Evolutionary conservation across 129 eudicot genomes (phyloP).

Genomic region (Helianthus tuberosus): DNA sequence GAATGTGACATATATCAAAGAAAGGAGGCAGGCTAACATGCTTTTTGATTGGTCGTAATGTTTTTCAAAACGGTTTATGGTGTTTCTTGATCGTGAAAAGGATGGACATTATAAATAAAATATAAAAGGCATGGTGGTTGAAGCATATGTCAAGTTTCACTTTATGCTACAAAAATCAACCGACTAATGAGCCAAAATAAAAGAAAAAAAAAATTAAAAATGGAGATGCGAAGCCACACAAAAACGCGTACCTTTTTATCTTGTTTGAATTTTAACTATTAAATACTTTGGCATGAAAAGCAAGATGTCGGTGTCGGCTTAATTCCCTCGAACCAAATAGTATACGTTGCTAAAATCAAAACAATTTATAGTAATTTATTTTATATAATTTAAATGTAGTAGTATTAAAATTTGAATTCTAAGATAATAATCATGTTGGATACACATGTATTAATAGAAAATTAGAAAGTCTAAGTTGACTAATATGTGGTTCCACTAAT

Average conservation of each 20-base stretch:
- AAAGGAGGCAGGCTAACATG: constrained; percentile 36
- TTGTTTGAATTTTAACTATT: not conserved
- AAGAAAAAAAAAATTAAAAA: constrained; percentile 14
- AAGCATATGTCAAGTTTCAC: constrained; percentile 36
- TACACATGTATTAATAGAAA: too few species aligned
- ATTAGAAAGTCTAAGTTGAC: too few species aligned
- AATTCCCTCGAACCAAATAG: not conserved
- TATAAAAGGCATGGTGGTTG: constrained; percentile 25
- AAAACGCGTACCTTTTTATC: constrained; percentile 22
- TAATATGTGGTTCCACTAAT: too few species aligned
- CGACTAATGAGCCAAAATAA: constrained; percentile 25
- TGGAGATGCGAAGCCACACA: constrained; percentile 22
- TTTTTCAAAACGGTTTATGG: not conserved
- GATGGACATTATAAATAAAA: not conserved
- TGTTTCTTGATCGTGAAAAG: constrained; percentile 15
- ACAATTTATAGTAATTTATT: too few species aligned
- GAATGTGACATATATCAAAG: constrained; percentile 24
- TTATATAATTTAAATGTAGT: too few species aligned
- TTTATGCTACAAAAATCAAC: constrained; percentile 29
- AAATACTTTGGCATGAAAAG: not conserved
- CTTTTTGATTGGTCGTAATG: constrained; percentile 18
- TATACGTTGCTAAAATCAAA: too few species aligned
- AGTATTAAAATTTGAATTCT: too few species aligned
- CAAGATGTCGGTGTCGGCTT: not conserved
- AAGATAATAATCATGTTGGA: too few species aligned